A percentile compares a stretch with the other conserved stretches of the same genome.
Evolutionary conservation across 2,329 filamentous ascomycete species (phyloP).

Genomic region (Rhexocercosporidium sp.): DNA sequence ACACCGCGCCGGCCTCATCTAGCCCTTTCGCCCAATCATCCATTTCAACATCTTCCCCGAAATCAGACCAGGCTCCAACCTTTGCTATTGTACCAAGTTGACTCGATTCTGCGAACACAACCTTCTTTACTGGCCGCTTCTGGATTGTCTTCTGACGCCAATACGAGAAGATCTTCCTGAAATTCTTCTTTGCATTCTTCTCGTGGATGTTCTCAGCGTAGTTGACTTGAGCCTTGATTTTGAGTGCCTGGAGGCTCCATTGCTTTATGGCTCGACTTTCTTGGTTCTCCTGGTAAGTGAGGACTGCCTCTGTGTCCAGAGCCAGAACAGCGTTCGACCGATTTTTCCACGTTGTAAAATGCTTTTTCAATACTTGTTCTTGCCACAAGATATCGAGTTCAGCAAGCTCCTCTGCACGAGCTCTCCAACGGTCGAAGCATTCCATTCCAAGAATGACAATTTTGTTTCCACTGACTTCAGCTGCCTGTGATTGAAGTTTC

Average conservation of each 20-base stretch:
- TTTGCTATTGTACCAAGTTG: conserved; percentile 30
- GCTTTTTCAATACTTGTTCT: conserved; percentile 34
- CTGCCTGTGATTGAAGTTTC: conserved; percentile 39
- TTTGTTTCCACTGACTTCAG: conserved; percentile 34
- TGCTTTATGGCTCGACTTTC: conserved; percentile 38
- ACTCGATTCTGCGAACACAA: conserved; percentile 10
- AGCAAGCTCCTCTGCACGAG: conserved; percentile 34
- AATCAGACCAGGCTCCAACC: conserved; percentile 40
- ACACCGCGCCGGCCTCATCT: conserved; percentile 25
- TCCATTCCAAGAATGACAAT: conserved; percentile 37
- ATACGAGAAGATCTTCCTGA: conserved; percentile 42
- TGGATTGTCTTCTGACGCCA: conserved; percentile 40
- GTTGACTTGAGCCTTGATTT: conserved; percentile 35
- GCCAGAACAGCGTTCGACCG: conserved; percentile 31
- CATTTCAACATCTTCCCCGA: conserved; percentile 36
- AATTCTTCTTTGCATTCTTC: conserved; percentile 40
- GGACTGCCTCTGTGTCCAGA: conserved; percentile 37
- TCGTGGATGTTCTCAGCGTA: conserved; percentile 40
- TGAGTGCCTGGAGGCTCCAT: conserved; percentile 40
- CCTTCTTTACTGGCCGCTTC: conserved; percentile 27
- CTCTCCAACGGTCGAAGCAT: conserved; percentile 42
- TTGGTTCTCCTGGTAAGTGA: conserved; percentile 38
- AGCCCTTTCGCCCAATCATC: conserved; percentile 33
- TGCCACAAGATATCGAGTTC: conserved; percentile 36
- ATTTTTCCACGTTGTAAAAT: conserved; percentile 37